Evolutionary conservation across 2,329 filamentous ascomycete genomes (phyloP), one percentile per base, ranked within the genome.

Genomic region (Geosmithia putterillii): DNA sequence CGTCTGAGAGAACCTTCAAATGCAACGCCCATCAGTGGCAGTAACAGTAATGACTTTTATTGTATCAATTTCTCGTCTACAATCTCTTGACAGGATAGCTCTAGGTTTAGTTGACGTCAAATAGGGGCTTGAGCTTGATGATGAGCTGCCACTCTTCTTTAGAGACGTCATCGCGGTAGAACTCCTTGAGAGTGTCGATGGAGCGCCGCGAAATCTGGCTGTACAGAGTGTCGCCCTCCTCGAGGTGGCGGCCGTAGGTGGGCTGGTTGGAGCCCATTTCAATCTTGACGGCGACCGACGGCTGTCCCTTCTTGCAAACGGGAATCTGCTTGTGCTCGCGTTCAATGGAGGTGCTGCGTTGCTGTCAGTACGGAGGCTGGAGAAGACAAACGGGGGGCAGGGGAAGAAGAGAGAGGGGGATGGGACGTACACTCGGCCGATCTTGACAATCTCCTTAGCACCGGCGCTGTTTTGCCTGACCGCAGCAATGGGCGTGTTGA

Each of bases 271-370:
- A 68, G 43, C 88, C 90, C 77, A 81, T 82, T 68, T 98, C 94
- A 55, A 98, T 94, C 74, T 98, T 98, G 70, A 98, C 74, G 18
- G 92, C 92, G 9, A 98, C 94, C 1, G 88, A 94, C n/a, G 94
- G 92, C 58, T 94, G 86, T 42, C 90, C 90, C 68, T 88, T 90
- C 66, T 98, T 98, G 71, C 87, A 94, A 45, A 95, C 74, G 9
- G 74, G 76, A 51, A 98, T 82, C 50, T 92, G 80, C 70, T 98
- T 98, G 76, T 98, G 92, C 53, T 98, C 94, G 59, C 94, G 83
- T 65, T 98, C 90, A 57, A 98, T 98, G 2, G 84, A 89, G 44
- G 86, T 86, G n/a, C 89, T 95, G 56, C 45, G 28, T 17, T n/a
- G 2, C 39, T 40, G 52, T 65, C 51, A 65, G 54, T 43, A n/a